phyloP scores from a whole-genome alignment of 192 early-diverging fungal species.

The Coemansia sp. region DNA sequence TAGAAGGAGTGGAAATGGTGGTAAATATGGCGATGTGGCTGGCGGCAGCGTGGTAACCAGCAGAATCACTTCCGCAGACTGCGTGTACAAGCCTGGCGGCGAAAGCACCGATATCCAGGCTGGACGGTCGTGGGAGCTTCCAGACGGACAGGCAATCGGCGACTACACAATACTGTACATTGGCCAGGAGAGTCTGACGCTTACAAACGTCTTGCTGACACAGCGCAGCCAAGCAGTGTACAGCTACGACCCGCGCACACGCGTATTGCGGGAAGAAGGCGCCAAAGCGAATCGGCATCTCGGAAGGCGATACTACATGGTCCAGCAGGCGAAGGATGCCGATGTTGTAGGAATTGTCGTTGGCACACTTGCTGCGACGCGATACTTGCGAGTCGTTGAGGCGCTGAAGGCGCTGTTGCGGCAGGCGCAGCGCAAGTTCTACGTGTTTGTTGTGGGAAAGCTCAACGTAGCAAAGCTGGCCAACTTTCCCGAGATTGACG shows the following conservation, averaged over 20 bases:
- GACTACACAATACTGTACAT: conserved; percentile 82
- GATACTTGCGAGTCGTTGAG: conserved; percentile 82
- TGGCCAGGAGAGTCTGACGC: conserved; percentile 75
- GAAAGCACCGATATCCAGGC: conserved; percentile 5
- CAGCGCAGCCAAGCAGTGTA: conserved; percentile 57
- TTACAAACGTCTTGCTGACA: conserved; percentile 89
- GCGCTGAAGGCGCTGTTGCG: conserved; percentile 76
- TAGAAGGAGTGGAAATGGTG: neutral
- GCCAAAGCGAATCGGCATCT: conserved; percentile 60
- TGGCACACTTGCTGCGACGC: conserved; percentile 91
- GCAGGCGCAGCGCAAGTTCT: conserved; percentile 74
- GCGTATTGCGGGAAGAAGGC: conserved; percentile 59
- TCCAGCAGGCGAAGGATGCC: conserved; percentile 86
- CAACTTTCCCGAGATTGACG: conserved; percentile 92
- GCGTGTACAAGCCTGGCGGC: conserved; percentile 15
- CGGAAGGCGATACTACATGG: conserved; percentile 73
- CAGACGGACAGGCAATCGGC: conserved; percentile 48
- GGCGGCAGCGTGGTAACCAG: conserved; percentile 5
- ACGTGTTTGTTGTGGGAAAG: conserved; percentile 91
- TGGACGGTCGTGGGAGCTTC: conserved; percentile 61
- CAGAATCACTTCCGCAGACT: conserved; percentile 12
- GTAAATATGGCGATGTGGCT: neutral
- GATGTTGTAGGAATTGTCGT: conserved; percentile 93
- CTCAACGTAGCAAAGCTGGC: conserved; percentile 94
- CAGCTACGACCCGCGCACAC: conserved; percentile 69